These are phyloP conservation scores for Scutellaria galericulata DNA, from an alignment of 257 asterid genomes.

Conservation along the genomic window DNA sequence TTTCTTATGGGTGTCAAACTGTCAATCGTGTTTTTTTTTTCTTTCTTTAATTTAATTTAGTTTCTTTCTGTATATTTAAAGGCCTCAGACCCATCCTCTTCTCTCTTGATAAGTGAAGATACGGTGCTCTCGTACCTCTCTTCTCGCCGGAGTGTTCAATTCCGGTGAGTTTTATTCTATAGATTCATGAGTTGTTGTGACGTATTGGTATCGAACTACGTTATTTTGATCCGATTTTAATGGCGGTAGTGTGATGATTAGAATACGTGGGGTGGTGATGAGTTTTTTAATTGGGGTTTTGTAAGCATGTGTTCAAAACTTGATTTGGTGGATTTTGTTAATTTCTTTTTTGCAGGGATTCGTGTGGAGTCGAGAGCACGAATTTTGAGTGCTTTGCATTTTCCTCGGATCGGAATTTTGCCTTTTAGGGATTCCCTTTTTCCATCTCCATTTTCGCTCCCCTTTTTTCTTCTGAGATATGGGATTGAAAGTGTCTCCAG, in stretches of 20 bases:
- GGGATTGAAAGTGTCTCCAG: slow-evolving; percentile 71
- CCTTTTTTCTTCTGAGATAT: slow-evolving; percentile 37
- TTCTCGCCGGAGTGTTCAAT: slow-evolving; percentile 25
- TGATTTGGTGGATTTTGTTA: slow-evolving; percentile 41
- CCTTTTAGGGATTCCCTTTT: slow-evolving; percentile 19
- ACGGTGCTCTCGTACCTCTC: slow-evolving; percentile 38
- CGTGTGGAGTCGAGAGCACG: slow-evolving; percentile 40
- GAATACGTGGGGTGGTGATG: slow-evolving; percentile 12
- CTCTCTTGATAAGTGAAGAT: slow-evolving; percentile 54
- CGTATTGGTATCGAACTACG: slow-evolving; percentile 49
- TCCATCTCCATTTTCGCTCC: background rate
- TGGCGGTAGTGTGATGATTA: slow-evolving; percentile 48
- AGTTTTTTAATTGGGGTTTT: background rate
- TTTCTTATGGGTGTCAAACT: background rate
- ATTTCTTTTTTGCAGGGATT: slow-evolving; percentile 52
- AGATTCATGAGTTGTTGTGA: slow-evolving; percentile 12
- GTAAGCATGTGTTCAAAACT: slow-evolving; percentile 33
- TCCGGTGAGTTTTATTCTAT: slow-evolving; percentile 29
- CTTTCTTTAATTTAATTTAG: background rate
- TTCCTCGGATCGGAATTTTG: slow-evolving; percentile 35
- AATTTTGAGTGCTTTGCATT: slow-evolving; percentile 26
- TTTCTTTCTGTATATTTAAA: slow-evolving; percentile 26
- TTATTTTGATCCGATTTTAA: slow-evolving; percentile 57
- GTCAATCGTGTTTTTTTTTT: background rate
- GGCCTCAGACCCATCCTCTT: slow-evolving; percentile 29